Conservation (phyloP, 1,139 yeast genomes). For the Geotrichum histeridarum region DNA sequence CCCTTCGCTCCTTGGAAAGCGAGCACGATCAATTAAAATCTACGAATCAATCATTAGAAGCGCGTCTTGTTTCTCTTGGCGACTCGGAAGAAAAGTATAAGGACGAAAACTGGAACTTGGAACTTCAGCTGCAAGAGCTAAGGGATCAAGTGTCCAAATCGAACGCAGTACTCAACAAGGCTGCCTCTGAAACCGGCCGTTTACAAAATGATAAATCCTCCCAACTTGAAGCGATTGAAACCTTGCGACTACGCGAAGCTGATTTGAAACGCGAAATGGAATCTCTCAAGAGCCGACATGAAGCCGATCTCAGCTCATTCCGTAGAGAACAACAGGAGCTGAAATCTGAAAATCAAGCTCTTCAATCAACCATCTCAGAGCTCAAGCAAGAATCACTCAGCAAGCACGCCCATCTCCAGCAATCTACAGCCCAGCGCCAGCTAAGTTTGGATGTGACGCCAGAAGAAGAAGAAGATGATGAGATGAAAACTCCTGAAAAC, state of each 20-base stretch:
- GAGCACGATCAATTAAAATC: conserved; percentile 43
- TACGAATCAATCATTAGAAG: conserved; percentile 38
- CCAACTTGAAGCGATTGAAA: conserved; percentile 35
- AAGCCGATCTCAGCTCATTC: conserved; percentile 23
- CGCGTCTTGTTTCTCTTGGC: conserved; percentile 34
- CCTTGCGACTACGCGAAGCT: conserved; percentile 30
- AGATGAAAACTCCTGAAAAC: conserved; percentile 28
- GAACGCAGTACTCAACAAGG: conserved; percentile 27
- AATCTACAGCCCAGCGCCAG: conserved; percentile 27
- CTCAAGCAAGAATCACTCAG: conserved; percentile 20
- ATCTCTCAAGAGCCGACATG: conserved; percentile 26
- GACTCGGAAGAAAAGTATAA: conserved; percentile 49
- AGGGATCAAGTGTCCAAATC: conserved; percentile 41
- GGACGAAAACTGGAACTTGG: conserved; percentile 78
- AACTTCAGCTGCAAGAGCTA: conserved; percentile 50
- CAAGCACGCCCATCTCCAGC: conserved; percentile 13
- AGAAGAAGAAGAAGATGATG: conserved; percentile 22
- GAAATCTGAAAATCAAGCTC: conserved; percentile 27
- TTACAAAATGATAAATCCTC: conserved; percentile 28
- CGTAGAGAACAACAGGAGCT: conserved; percentile 27
- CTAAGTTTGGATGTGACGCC: conserved; percentile 7
- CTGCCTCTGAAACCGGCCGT: conserved; percentile 29
- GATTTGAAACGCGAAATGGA: conserved; percentile 32
- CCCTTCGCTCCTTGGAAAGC: conserved; percentile 34
- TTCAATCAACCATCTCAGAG: conserved; percentile 23